Evolutionary conservation across 306 rosid species (phyloP).

Genomic region (Prunus padus): DNA sequence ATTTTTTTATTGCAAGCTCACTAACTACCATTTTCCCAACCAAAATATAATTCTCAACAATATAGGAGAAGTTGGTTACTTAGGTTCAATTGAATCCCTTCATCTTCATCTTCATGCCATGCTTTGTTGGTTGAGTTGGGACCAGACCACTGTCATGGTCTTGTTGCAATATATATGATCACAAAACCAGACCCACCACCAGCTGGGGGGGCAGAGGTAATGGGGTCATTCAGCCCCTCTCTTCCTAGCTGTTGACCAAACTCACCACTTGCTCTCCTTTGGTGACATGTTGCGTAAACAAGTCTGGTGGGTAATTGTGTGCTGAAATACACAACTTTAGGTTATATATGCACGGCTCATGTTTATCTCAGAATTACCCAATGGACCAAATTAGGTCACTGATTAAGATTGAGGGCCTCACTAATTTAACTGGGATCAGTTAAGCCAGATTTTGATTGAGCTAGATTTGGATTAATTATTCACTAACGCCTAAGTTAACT

Average conservation of each 20-base stretch:
- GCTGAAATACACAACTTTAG: background rate
- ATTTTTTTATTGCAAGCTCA: slow-evolving; percentile 1
- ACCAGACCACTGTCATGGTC: background rate
- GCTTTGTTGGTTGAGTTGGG: slow-evolving; percentile 24
- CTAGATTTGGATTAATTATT: too few species aligned
- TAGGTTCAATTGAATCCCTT: slow-evolving; percentile 13
- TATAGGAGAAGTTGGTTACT: slow-evolving; percentile 22
- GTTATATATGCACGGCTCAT: too few species aligned
- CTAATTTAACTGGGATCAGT: too few species aligned
- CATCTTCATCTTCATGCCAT: background rate
- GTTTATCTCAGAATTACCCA: too few species aligned
- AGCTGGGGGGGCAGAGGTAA: background rate
- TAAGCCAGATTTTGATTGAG: too few species aligned
- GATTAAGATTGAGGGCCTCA: too few species aligned
- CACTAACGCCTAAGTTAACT: too few species aligned
- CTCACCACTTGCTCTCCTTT: background rate
- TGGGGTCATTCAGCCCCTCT: background rate
- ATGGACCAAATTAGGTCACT: too few species aligned
- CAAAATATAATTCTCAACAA: too few species aligned
- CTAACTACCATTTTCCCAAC: slow-evolving; percentile 30
- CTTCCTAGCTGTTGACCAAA: background rate
- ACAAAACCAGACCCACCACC: background rate
- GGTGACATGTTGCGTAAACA: background rate
- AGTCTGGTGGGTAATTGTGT: background rate
- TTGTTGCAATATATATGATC: background rate